Percentiles rank a stretch among this genome's conserved stretches.
Conservation (phyloP, 331 rosid genomes). For the Quercus phellos region DNA sequence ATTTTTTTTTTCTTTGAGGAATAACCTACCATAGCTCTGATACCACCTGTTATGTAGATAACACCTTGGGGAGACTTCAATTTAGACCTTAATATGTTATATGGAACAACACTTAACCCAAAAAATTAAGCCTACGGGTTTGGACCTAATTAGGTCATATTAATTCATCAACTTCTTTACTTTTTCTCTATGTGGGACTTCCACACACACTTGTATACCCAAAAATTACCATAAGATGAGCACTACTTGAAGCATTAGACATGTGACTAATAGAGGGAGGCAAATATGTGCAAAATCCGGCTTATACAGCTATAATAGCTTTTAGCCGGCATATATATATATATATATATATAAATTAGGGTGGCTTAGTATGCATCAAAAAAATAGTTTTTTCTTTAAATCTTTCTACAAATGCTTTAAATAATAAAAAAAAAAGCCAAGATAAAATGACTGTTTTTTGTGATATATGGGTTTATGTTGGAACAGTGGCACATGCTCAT, state of each 20-base stretch:
- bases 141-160: too few species aligned
- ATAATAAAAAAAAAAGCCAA: background rate
- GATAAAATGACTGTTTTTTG: background rate
- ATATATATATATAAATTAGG: background rate
- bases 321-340: background rate
- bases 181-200: too few species aligned
- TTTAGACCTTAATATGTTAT: too few species aligned
- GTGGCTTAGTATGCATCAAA: too few species aligned
- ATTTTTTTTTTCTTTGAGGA: too few species aligned
- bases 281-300: background rate
- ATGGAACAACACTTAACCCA: too few species aligned
- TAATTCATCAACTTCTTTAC: too few species aligned
- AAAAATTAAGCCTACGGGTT: too few species aligned
- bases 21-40: too few species aligned
- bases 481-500: background rate
- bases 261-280: background rate
- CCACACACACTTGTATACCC: too few species aligned
- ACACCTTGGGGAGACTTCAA: too few species aligned
- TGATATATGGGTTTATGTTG: background rate
- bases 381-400: background rate
- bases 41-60: too few species aligned
- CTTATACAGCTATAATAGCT: background rate
- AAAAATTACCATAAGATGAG: background rate
- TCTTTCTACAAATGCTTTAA: background rate
- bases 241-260: background rate